phyloP scores from a whole-genome alignment of 31 red algal species.

The Asparagopsis taxiformis region DNA sequence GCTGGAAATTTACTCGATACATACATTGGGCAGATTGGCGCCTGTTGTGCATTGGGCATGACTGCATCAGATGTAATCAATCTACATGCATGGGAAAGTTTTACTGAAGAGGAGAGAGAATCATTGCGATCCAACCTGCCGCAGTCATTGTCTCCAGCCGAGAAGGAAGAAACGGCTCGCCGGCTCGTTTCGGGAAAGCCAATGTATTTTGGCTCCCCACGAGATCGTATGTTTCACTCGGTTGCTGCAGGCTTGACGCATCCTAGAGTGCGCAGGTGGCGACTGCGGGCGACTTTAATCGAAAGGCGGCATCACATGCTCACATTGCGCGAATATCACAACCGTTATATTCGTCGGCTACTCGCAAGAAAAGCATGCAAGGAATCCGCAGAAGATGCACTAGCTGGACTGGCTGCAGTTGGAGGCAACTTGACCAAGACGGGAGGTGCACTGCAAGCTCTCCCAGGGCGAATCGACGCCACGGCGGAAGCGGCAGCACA shows the following conservation, averaged over 20 bases:
- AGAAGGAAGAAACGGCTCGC: conserved; percentile 41
- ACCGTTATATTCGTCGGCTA: conserved; percentile 43
- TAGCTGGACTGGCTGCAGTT: conserved; percentile 49
- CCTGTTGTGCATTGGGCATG: conserved; percentile 72
- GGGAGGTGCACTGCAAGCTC: conserved; percentile 46
- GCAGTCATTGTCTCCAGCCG: conserved; percentile 33
- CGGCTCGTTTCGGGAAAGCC: conserved; percentile 26
- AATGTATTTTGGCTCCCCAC: conserved; percentile 57
- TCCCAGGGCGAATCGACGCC: conserved; percentile 45
- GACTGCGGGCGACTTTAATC: conserved; percentile 59
- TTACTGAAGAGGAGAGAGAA: conserved; percentile 75
- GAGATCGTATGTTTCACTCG: conserved; percentile 57
- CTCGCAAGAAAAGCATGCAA: conserved; percentile 58
- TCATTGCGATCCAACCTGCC: conserved; percentile 64
- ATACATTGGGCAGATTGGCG: conserved; percentile 87
- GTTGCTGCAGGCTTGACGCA: conserved; percentile 79
- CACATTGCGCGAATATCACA: conserved; percentile 74
- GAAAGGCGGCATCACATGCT: conserved; percentile 67
- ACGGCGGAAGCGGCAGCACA: conserved; percentile 58
- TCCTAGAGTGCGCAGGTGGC: conserved; percentile 77
- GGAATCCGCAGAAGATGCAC: conserved; percentile 23
- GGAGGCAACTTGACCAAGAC: conserved; percentile 54
- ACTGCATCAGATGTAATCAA: conserved; percentile 64
- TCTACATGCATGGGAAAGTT: conserved; percentile 46
- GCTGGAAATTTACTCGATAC: conserved; percentile 76